Percentiles rank a stretch among this genome's conserved stretches.
phyloP scores from a whole-genome alignment of 2,329 filamentous ascomycete genomes.

The Pleurostoma richardsiae region DNA sequence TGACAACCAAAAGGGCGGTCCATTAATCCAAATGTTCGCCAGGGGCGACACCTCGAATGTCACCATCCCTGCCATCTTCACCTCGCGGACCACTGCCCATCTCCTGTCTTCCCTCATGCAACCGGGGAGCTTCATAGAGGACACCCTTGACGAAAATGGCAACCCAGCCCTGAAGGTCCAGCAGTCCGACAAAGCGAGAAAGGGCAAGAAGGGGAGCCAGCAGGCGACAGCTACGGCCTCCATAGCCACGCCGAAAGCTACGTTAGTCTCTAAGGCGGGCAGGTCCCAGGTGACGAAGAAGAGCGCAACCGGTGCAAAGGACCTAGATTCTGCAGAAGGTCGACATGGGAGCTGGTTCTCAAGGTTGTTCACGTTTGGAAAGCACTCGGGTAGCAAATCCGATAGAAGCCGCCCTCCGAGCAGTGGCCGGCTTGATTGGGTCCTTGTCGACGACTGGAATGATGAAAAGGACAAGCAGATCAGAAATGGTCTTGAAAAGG shows the following conservation, averaged over 20 bases:
- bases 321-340: neutral
- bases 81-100: conserved; percentile 89
- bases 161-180: conserved; percentile 51
- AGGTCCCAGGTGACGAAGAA: conserved; percentile 5
- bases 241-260: conserved; percentile 6
- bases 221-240: conserved; percentile 19
- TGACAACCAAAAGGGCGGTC: conserved; percentile 84
- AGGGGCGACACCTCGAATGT: conserved; percentile 92
- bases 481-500: conserved; percentile 26
- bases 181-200: conserved; percentile 34
- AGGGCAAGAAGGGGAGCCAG: conserved; percentile 27
- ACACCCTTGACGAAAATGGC: conserved; percentile 55
- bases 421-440: conserved; percentile 72
- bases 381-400: conserved; percentile 20
- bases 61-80: conserved; percentile 91
- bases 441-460: conserved; percentile 57
- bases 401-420: conserved; percentile 63
- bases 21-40: conserved; percentile 97
- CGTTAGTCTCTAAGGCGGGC: conserved; percentile 6
- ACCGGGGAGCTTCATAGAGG: conserved; percentile 57
- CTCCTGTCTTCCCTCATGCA: conserved; percentile 84
- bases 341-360: conserved; percentile 35
- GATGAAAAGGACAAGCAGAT: conserved; percentile 11
- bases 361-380: conserved; percentile 31
- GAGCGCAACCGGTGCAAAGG: neutral